Evolutionary conservation across 441 rosid species (phyloP), one percentile per base, ranked within the genome.

Genomic region (Geranium incanum): DNA sequence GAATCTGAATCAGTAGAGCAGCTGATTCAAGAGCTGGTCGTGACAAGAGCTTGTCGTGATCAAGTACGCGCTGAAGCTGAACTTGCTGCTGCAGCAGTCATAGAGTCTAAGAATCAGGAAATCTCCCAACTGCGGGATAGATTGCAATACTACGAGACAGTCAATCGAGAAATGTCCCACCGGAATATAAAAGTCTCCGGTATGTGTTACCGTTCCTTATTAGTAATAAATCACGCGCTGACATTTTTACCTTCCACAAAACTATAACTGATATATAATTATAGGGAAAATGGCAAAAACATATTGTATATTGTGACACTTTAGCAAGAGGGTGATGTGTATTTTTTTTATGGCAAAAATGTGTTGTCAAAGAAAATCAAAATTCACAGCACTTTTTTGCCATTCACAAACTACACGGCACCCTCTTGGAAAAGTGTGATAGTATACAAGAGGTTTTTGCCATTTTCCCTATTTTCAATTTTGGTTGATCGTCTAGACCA

Each of bases 131-230:
- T 75, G 63, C 18, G 67, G 12, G 74, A 70, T 59, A 52, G 68
- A 7, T 67, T 70, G 48, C 73, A 67, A 39, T 75, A 75, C 45
- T 75, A 67, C 5, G 78, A 75, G 74, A 71, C 55, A 16, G 41
- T 41, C 38, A 75, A 70, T 59, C 74, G 57, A 15, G 71, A 75
- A 67, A 75, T 75, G 78, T 75, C 71, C n/a, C 71, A 75, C 36
- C 66, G 78, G 74, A 75, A 75, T 39, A 74, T 12, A 13, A 15
- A 75, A 63, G 78, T 60, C 19, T 9, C 12, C 1, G 65, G 65
- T 60, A 60, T 18, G 65, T 16, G 36, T 21, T 60, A 15, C 36
- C 36, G 0, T 2, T 16, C 23, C 19, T 60, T 60, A 16, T 57
- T 15, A 9, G 52, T 45, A 45, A 1, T 45, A 45, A 13, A 45